Percentiles rank a stretch among this genome's conserved stretches.
phyloP scores from a whole-genome alignment of 345 rosid genomes.

The Hibiscus trionum region DNA sequence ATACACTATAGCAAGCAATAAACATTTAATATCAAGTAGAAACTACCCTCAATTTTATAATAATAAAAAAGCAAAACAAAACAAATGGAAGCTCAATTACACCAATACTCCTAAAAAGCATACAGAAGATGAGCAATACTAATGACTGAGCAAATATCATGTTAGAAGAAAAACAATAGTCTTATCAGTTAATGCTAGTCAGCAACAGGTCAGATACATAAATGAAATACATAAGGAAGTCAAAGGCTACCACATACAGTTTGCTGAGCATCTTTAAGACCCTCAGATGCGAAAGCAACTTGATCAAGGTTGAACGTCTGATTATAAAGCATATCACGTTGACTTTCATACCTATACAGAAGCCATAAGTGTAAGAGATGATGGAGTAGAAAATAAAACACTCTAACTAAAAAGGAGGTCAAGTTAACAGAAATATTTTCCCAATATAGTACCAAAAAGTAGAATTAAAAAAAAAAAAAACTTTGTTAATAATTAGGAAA shows the following conservation, averaged over 20 bases:
- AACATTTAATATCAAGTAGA: neutral
- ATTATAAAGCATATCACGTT: neutral
- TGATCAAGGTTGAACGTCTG: neutral
- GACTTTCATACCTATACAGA: neutral
- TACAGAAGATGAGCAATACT: neutral
- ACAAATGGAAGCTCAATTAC: too few species aligned
- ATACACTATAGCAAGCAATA: neutral
- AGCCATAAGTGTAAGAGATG: too few species aligned
- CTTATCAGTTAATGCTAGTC: neutral
- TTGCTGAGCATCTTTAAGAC: neutral
- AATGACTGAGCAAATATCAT: neutral
- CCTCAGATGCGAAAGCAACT: neutral
- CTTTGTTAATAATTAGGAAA: neutral
- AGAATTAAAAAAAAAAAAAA: neutral
- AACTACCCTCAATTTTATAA: neutral
- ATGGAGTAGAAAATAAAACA: too few species aligned
- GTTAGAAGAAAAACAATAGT: neutral
- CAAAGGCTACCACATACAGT: neutral
- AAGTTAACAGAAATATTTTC: neutral
- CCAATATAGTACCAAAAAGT: too few species aligned
- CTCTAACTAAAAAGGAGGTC: neutral
- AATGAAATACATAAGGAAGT: neutral
- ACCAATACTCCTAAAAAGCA: neutral
- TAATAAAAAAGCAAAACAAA: too few species aligned
- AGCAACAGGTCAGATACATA: neutral